These are phyloP conservation scores for Chlorella vulgaris DNA, from an alignment of 139 green algal genomes.

Conservation along the genomic window DNA sequence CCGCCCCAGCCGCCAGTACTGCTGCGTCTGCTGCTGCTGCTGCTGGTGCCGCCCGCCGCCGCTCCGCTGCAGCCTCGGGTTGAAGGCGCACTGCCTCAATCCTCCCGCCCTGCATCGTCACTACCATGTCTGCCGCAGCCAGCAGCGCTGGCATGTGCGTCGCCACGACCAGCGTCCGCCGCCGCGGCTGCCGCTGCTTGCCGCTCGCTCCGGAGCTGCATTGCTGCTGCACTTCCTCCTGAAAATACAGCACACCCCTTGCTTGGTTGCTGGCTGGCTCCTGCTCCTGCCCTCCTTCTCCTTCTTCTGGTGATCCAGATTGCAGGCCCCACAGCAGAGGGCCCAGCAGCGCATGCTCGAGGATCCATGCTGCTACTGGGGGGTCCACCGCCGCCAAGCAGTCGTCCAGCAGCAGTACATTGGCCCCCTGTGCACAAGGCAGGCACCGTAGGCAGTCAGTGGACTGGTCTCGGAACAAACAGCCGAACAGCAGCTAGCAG, in stretches of 20 bases:
- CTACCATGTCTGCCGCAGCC: constrained; percentile 42
- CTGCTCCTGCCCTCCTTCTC: constrained; percentile 20
- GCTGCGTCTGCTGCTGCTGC: background rate
- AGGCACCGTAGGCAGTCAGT: too few relatives aligned
- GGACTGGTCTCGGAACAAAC: too few relatives aligned
- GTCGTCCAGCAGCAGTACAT: constrained; percentile 69
- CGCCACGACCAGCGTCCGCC: constrained; percentile 53
- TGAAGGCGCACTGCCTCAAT: background rate
- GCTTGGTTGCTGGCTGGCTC: background rate
- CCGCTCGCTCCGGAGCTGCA: too few relatives aligned
- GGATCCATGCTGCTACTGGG: constrained; percentile 44
- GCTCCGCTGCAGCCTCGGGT: background rate
- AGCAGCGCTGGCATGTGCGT: constrained; percentile 47
- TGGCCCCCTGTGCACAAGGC: background rate
- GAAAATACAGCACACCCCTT: background rate
- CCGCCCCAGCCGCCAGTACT: constrained; percentile 19
- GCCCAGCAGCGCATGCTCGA: constrained; percentile 53
- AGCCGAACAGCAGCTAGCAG: too few relatives aligned
- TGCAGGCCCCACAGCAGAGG: constrained; percentile 37
- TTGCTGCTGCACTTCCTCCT: background rate
- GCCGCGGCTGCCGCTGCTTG: background rate
- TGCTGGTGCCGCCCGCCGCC: background rate
- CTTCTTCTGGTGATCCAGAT: too few relatives aligned
- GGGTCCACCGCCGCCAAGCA: constrained; percentile 73
- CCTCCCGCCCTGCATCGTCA: constrained; percentile 33